A percentile compares a stretch with the other conserved stretches of the same genome.
These are phyloP conservation scores for Blastomyces parvus DNA, from an alignment of 2,329 filamentous ascomycete genomes.

Conservation along the genomic window DNA sequence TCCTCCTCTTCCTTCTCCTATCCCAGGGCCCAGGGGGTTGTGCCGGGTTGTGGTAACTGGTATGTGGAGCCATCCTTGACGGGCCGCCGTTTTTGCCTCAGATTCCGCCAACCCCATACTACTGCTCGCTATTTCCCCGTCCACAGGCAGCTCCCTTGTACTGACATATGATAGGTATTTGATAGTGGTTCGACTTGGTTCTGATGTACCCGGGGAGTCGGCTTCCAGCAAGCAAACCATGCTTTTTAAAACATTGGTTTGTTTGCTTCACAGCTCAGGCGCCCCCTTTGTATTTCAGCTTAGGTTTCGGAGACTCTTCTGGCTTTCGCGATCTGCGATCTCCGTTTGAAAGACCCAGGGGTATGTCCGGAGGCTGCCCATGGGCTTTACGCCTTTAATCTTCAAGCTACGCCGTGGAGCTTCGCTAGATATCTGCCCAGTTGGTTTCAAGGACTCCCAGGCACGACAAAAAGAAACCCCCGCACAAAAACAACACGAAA, in stretches of 20 bases:
- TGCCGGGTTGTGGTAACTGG: neutral
- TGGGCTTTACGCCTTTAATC: no score
- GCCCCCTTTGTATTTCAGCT: neutral
- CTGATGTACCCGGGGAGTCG: neutral
- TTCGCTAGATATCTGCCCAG: no score
- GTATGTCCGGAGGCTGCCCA: neutral
- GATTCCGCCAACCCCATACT: neutral
- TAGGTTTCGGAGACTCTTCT: neutral
- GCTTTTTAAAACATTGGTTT: neutral
- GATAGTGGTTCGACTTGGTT: neutral
- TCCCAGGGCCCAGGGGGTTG: no score
- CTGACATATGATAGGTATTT: neutral
- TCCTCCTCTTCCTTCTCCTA: neutral
- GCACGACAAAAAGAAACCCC: neutral
- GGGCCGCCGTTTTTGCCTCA: neutral
- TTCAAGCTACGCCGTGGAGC: no score
- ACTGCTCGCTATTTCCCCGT: neutral
- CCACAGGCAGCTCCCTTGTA: neutral
- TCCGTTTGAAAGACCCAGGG: slow-evolving; percentile 10
- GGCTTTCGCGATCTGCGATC: slow-evolving; percentile 6
- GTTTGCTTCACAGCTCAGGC: neutral
- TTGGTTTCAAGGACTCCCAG: neutral
- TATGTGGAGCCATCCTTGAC: neutral
- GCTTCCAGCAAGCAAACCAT: neutral
- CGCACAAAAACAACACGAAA: neutral